These are phyloP conservation scores for Penicillium argentinense DNA, from an alignment of 495 filamentous ascomycete genomes.

Conservation along the genomic window DNA sequence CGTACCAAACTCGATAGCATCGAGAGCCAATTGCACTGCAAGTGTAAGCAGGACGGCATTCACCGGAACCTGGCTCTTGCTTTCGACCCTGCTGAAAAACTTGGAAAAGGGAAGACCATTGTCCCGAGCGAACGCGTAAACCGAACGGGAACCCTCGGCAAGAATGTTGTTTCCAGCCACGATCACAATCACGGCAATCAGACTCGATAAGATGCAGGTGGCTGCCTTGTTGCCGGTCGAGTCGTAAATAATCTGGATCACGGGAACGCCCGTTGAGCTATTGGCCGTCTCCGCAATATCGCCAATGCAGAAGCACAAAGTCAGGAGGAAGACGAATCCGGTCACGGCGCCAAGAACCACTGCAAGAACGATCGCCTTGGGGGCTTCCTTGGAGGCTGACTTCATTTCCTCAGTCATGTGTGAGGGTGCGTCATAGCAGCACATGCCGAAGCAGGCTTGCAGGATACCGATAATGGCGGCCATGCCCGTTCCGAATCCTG, in stretches of 20 bases:
- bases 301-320: conserved; percentile 52
- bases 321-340: conserved; percentile 49
- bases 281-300: conserved; percentile 39
- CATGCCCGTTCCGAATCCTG: conserved; percentile 52
- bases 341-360: conserved; percentile 52
- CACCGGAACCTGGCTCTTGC: conserved; percentile 44
- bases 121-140: conserved; percentile 51
- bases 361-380: conserved; percentile 54
- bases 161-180: conserved; percentile 42
- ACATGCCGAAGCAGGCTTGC: conserved; percentile 59
- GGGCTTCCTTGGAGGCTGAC: conserved; percentile 50
- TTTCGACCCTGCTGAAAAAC: conserved; percentile 40
- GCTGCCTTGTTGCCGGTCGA: conserved; percentile 43
- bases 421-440: conserved; percentile 47
- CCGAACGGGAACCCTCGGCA: conserved; percentile 43
- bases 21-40: conserved; percentile 53
- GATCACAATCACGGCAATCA: conserved; percentile 44
- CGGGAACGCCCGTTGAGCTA: conserved; percentile 46
- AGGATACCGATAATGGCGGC: conserved; percentile 55
- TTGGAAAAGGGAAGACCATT: conserved; percentile 48
- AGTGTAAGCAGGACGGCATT: conserved; percentile 50
- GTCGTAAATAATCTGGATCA: conserved; percentile 51
- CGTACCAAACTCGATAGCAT: conserved; percentile 58
- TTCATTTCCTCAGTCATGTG: conserved; percentile 56
- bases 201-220: conserved; percentile 36